phyloP scores from a whole-genome alignment of 257 asterid genomes.

The Capsicum pubescens region DNA sequence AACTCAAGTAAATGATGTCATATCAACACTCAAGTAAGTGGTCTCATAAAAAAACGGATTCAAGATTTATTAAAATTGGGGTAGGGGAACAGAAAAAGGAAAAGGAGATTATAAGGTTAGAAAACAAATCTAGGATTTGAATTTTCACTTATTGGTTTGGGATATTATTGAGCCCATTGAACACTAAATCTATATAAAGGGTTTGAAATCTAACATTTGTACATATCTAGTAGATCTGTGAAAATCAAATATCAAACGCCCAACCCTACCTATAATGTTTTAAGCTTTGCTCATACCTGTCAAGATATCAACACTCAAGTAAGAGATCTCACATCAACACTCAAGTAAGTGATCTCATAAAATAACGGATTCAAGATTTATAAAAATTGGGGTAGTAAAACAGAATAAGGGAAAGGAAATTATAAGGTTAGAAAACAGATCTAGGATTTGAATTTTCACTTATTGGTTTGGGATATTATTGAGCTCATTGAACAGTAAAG shows the following conservation, averaged over 20 bases:
- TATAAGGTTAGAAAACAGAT: not conserved
- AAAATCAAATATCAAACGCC: too few species aligned
- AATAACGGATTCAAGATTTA: too few species aligned
- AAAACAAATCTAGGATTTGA: not conserved
- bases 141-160: not conserved
- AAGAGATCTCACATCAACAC: not conserved
- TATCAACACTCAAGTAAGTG: not conserved
- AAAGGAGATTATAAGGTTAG: too few species aligned
- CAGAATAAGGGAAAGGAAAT: too few species aligned
- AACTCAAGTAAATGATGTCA: too few species aligned
- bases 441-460: not conserved
- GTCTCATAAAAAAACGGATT: not conserved
- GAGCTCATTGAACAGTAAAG: not conserved
- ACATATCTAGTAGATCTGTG: not conserved
- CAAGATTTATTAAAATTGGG: too few species aligned
- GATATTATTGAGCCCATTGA: not conserved
- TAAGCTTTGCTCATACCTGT: too few species aligned
- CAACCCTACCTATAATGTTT: too few species aligned
- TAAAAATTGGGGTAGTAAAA: too few species aligned
- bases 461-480: not conserved
- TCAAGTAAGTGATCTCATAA: not conserved
- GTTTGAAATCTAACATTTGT: not conserved
- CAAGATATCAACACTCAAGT: too few species aligned
- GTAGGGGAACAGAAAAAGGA: too few species aligned
- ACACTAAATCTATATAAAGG: not conserved